Base-by-base conservation (phyloP, 768 basidiomycete species). In the Leccinum aurantiacum region DNA sequence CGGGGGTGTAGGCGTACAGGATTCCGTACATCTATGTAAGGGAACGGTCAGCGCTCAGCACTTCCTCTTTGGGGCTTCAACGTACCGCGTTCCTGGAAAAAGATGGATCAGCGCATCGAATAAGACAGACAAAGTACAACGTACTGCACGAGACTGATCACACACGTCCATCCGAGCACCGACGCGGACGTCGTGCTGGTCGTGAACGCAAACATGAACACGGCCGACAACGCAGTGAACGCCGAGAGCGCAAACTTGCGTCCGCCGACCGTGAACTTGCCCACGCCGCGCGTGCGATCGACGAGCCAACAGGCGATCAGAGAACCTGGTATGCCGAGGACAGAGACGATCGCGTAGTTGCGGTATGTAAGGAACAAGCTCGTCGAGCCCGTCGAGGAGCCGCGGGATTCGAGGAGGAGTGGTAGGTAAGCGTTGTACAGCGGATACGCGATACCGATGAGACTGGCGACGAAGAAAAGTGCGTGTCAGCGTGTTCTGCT, bases 1-100 rank as follows among this genome's bases (percentile, higher is more conserved):
- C 84, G 1, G 84, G 84, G 8, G 84, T 85, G 63, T 84, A 84
- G 2, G 83, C 83, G 56, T 80, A 85, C 14, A 84, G 72, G 10
- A 83, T 76, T 10, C 81, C 83, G 60, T 83, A 82, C 80, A 81
- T 80, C 78, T 71, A 31, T 35, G n/a, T n/a, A 4, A 13, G 29
- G 37, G 22, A 2, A 29, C n/a, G 33, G 46, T 53, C 14, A 61
- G 29, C 46, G 29, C 3, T n/a, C 35, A 14, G 11, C 35, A 15
- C 1, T 17, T 17, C 38, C 2, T 17, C 38, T 17, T n/a, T 33
- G 11, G 31, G 31, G 31, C 31, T 33, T 11, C 31, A 0, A 33
- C 64, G 63, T 53, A 79, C 79, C 29, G 79, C 78, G 59, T 80
- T 76, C 67, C 68, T 69, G 10, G 4, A 48, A 22, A 48, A 22